phyloP scores from a whole-genome alignment of 2,329 filamentous ascomycete species.

The Pleoardoris graminearum region DNA sequence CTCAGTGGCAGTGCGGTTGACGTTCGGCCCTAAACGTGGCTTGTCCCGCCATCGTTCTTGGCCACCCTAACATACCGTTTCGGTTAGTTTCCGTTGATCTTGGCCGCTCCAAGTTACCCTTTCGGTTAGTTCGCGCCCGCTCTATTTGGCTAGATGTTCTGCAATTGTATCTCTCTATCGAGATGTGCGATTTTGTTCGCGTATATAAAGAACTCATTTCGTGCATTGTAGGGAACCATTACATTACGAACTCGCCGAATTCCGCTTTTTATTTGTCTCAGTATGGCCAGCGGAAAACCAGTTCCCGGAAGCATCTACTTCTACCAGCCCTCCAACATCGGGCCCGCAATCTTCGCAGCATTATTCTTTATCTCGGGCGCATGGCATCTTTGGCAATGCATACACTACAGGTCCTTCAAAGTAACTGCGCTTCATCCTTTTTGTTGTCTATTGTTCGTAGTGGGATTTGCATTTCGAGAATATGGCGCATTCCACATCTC shows the following conservation, averaged over 20 bases:
- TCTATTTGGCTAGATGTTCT: not conserved
- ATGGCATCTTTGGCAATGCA: constrained; percentile 57
- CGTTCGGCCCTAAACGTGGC: not conserved
- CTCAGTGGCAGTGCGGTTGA: not conserved
- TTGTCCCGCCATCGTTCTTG: not conserved
- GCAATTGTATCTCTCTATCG: not conserved
- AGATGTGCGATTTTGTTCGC: not conserved
- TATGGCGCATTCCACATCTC: constrained; percentile 56
- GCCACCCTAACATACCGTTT: not conserved
- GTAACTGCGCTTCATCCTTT: constrained; percentile 58
- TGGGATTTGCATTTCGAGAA: constrained; percentile 59
- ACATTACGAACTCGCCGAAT: not conserved
- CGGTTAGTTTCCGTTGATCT: not conserved
- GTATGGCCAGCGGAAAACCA: constrained; percentile 7
- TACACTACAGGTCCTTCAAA: constrained; percentile 59
- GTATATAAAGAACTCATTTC: not conserved
- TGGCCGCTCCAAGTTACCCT: too few species aligned
- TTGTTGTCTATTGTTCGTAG: constrained; percentile 57
- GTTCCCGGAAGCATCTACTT: constrained; percentile 27
- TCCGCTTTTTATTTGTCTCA: not conserved
- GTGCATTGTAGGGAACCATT: not conserved
- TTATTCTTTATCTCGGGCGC: constrained; percentile 49
- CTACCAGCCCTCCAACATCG: constrained; percentile 57
- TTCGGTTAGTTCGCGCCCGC: too few species aligned
- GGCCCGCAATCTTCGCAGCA: constrained; percentile 56